Evolutionary conservation across 768 basidiomycete species (phyloP).

Genomic region (Dacryopinax primogenitus): DNA sequence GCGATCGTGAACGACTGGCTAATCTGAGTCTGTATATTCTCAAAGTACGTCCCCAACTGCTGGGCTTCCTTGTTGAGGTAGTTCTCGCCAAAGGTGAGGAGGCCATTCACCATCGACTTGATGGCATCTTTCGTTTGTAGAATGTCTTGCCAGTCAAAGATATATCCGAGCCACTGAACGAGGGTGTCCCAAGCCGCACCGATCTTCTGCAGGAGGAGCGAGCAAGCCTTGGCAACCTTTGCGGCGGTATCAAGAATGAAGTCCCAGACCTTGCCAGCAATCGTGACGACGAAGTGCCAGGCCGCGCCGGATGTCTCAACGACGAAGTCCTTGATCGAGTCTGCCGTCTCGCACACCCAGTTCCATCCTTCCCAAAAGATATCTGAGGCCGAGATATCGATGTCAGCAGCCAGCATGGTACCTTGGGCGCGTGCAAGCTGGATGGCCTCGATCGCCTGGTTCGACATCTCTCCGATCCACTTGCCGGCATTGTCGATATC

Average conservation of each 20-base stretch:
- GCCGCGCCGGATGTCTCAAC: background rate
- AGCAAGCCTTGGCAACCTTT: background rate
- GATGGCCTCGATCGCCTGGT: background rate
- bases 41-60: background rate
- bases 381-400: background rate
- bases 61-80: background rate
- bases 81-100: background rate
- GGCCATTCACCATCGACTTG: slow-evolving; percentile 9
- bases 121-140: background rate
- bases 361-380: background rate
- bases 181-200: background rate
- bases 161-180: background rate
- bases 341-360: background rate
- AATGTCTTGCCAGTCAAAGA: slow-evolving; percentile 12
- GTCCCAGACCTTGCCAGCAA: background rate
- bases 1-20: background rate
- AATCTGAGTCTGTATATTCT: background rate
- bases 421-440: background rate
- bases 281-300: slow-evolving; percentile 1
- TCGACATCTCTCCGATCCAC: background rate
- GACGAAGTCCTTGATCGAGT: background rate
- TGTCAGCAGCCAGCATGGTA: background rate
- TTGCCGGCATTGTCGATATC: slow-evolving; percentile 1
- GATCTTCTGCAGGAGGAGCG: slow-evolving; percentile 5
- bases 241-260: background rate